These are phyloP conservation scores for Podospora comata DNA, from an alignment of 495 filamentous ascomycete genomes.

Conservation along the genomic window DNA sequence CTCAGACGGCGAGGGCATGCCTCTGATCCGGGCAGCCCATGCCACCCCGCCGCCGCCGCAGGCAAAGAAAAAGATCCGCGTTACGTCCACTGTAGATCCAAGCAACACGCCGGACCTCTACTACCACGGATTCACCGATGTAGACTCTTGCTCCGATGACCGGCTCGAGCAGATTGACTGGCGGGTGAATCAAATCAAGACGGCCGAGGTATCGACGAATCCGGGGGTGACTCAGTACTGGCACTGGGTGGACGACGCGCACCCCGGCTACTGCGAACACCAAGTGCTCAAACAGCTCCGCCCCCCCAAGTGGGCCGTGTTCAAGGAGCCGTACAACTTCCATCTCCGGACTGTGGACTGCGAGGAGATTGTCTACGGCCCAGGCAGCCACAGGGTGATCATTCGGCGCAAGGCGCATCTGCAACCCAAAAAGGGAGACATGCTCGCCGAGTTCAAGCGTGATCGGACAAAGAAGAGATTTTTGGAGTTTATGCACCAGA, in stretches of 20 bases:
- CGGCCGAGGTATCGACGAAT: constrained; percentile 36
- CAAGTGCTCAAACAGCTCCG: constrained; percentile 44
- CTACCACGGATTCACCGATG: constrained; percentile 43
- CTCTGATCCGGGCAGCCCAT: too few species aligned
- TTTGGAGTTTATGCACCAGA: constrained; percentile 37
- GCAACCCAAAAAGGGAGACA: constrained; percentile 29
- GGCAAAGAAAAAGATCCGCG: constrained; percentile 16
- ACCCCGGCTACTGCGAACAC: constrained; percentile 37
- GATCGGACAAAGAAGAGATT: constrained; percentile 47
- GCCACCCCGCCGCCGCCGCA: background rate
- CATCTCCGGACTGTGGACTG: constrained; percentile 39
- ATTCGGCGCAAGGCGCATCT: constrained; percentile 28
- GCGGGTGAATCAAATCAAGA: constrained; percentile 48
- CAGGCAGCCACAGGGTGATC: constrained; percentile 32
- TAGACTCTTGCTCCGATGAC: constrained; percentile 41
- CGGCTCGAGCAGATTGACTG: constrained; percentile 42
- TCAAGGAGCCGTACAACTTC: constrained; percentile 47
- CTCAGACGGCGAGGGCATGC: constrained; percentile 2
- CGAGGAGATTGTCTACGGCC: constrained; percentile 36
- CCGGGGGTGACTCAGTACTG: constrained; percentile 48
- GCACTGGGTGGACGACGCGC: constrained; percentile 36
- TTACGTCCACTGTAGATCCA: constrained; percentile 2
- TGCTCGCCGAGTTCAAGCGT: constrained; percentile 45
- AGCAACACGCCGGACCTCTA: constrained; percentile 27
- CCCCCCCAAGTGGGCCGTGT: constrained; percentile 44